Evolutionary conservation across 192 early-diverging fungal genomes (phyloP).

Genomic region (Entomortierella beljakovae): DNA sequence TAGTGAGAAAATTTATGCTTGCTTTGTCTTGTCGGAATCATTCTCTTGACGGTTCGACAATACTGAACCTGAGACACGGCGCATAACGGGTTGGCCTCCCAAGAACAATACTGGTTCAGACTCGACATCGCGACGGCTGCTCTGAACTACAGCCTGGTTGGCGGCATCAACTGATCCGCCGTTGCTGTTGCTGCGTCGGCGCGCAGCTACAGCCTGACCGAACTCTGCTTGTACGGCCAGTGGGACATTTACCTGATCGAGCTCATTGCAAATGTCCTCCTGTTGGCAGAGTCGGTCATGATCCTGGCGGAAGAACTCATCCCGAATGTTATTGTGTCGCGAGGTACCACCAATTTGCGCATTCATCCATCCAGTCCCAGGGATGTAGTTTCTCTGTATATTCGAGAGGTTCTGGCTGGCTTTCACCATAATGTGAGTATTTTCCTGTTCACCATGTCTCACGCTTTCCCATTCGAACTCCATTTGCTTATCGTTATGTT

Average conservation of each 20-base stretch:
- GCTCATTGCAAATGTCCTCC: constrained; percentile 3
- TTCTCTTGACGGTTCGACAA: constrained; percentile 40
- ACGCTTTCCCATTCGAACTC: constrained; percentile 14
- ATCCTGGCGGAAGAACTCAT: neutral
- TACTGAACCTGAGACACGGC: constrained; percentile 58
- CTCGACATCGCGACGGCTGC: constrained; percentile 45
- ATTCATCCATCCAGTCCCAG: constrained; percentile 4
- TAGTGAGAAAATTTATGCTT: neutral
- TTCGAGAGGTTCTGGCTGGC: neutral
- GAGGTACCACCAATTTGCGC: neutral
- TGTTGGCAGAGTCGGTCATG: constrained; percentile 6
- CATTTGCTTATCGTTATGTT: constrained; percentile 1
- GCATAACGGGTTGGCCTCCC: constrained; percentile 43
- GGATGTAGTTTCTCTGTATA: neutral
- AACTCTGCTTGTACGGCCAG: constrained; percentile 3
- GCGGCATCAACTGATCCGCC: constrained; percentile 14
- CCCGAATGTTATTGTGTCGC: neutral
- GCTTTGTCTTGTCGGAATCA: no score
- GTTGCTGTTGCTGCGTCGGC: constrained; percentile 14
- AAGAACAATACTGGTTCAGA: constrained; percentile 52
- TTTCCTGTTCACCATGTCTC: neutral
- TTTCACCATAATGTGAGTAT: neutral
- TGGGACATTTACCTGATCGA: neutral
- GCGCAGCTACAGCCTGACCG: constrained; percentile 17
- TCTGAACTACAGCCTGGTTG: constrained; percentile 55